Evolutionary conservation across 805 yeast species (phyloP), one percentile per base, ranked within the genome.

Genomic region (Saturnispora quitensis): DNA sequence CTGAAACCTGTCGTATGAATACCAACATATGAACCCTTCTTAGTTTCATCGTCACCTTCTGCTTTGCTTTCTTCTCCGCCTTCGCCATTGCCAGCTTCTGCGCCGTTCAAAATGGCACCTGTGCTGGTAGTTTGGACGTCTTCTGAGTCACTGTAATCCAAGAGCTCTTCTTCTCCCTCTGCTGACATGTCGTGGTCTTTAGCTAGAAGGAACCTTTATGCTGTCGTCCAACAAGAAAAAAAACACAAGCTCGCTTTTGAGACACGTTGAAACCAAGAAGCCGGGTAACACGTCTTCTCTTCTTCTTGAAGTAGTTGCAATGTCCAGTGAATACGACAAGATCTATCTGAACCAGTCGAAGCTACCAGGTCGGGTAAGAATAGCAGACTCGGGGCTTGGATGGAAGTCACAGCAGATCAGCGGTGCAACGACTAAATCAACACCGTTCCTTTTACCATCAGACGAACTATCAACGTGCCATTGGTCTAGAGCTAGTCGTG

Each of bases 111-210:
- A 59, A 78, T 79, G 3, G 43, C 34, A 24, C 36, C 46, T 43
- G 42, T 55, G 56, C 48, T 50, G 51, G 34, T 31, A 5, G 42
- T 38, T 63, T 88, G 83, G 70, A 87, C 84, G 71, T 93, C 98
- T 76, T 91, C 99, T 70, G 95, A 86, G 70, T 93, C 99, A 69
- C 97, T 90, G 82, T 93, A 93, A 71, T 93, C 99, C 74, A 93
- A 83, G 69, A 93, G 82, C 80, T 93, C 99, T 86, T 93, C 99
- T 86, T 91, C 98, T 67, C 93, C 95, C 79, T 86, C 95, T 84
- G 87, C 86, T 52, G 96, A 88, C 95, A 88, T 86, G 51, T 40
- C 40, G n/a, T 40, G 20, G 36, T 33, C 35, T 10, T 38, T 17
- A 15, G 13, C 5, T 22, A 9, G n/a, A 31, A n/a, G 20, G 47